Base-by-base conservation (phyloP, 257 asterid genomes). In the Solanum pimpinellifolium region DNA sequence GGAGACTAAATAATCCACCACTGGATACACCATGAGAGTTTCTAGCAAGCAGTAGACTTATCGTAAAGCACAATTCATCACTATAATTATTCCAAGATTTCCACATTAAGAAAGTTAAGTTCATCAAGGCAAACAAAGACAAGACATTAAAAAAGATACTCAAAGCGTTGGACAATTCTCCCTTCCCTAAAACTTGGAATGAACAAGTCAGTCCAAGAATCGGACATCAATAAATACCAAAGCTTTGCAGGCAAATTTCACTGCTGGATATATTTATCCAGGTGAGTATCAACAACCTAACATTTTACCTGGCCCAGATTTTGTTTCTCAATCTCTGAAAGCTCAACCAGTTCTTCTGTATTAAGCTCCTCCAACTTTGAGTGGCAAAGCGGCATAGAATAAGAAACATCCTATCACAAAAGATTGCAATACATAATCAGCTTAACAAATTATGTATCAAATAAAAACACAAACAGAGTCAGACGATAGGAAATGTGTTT, bases 311-410 rank as follows among this genome's bases (percentile, higher is more conserved):
- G 92, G 87, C 97, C 95, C 20, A 92, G 92, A 91, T 95, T 93
- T 89, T 93, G 90, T 87, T 93, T 96, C 88, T 91, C 94, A 62
- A 93, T 94, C 89, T 93, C 95, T 86, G 98, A 92, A 88, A 95
- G 98, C 88, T 92, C 98, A 86, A 90, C 93, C 89, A 94, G 92
- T 90, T 97, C 98, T 87, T 95, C 98, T 88, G 94, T 91, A 86
- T 92, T 89, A 85, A 90, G 92, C 91, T 97, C 98, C 93, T 94
- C 98, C 91, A 94, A 92, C 87, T 90, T 94, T 41, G 95, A 93
- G 89, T 78, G 89, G 87, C 95, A 93, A 90, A 95, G 98, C 87
- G 98, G 99, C 99, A 97, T 95, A 75, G 98, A 88, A 91, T 94
- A 97, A 87, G 91, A 90, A 90, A 93, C 93, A 83, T 90, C 98